These are phyloP conservation scores for Sanghuangporus sanghuang DNA, from an alignment of 1,284 basidiomycete species.

Conservation along the genomic window DNA sequence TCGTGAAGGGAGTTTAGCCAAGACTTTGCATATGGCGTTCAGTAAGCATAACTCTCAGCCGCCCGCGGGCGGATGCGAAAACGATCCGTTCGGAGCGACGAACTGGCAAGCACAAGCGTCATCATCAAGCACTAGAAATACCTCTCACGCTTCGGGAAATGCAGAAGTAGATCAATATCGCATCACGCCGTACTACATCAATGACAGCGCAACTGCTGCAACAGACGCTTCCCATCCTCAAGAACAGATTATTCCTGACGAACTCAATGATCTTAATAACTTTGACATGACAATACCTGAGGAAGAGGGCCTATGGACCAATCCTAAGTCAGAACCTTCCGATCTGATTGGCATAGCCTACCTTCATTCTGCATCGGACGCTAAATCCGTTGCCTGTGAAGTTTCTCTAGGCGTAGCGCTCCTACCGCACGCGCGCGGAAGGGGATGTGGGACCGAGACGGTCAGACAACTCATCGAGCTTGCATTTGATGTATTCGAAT, in stretches of 20 bases:
- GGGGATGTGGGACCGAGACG: constrained; percentile 9
- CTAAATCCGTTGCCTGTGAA: neutral
- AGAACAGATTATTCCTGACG: neutral
- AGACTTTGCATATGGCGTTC: neutral
- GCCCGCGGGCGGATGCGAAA: neutral
- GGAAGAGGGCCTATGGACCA: neutral
- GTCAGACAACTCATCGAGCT: constrained; percentile 19
- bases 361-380: neutral
- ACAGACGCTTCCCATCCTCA: neutral
- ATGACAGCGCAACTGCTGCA: no score
- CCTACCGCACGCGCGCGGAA: neutral
- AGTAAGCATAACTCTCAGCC: neutral
- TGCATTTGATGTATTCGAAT: constrained; percentile 16
- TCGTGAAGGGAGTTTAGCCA: neutral
- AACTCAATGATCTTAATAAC: neutral
- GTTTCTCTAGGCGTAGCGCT: constrained; percentile 12
- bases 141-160: no score
- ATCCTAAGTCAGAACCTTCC: neutral
- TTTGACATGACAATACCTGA: neutral
- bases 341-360: constrained; percentile 10
- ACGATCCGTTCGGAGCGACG: no score
- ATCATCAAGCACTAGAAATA: no score
- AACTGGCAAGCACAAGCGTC: no score
- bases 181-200: no score
- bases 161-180: no score